A percentile compares a stretch with the other conserved stretches of the same genome.
Conservation (phyloP, 371 early-diverging fungal genomes). For the Mucor velutinosus region DNA sequence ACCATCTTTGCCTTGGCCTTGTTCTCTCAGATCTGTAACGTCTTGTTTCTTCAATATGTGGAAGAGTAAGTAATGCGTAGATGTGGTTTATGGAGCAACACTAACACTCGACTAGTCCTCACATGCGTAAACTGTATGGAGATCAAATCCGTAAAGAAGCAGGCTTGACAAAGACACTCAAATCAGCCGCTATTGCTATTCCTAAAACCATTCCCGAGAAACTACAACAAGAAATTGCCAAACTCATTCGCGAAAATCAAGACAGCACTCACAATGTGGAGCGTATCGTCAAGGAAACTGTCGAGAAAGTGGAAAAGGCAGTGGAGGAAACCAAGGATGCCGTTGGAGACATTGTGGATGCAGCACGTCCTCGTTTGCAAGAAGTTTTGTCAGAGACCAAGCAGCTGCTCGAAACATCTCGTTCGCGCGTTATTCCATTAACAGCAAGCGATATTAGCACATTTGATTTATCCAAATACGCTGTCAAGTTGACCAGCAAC, state of each 20-base stretch:
- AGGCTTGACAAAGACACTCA: constrained; percentile 68
- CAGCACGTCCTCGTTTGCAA: constrained; percentile 56
- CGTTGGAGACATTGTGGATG: constrained; percentile 56
- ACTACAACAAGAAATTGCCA: constrained; percentile 37
- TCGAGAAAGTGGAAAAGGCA: constrained; percentile 60
- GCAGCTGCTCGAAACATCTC: constrained; percentile 52
- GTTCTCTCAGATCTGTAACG: constrained; percentile 78
- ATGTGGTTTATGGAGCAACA: background rate
- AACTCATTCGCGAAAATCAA: constrained; percentile 40
- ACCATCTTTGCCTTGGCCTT: constrained; percentile 78
- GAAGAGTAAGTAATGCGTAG: constrained; percentile 47
- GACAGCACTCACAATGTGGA: constrained; percentile 56
- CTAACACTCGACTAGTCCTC: constrained; percentile 51
- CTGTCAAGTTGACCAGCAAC: constrained; percentile 28
- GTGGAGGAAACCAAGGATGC: constrained; percentile 62
- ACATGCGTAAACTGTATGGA: constrained; percentile 85
- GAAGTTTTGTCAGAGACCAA: constrained; percentile 63
- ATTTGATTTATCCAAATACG: constrained; percentile 55
- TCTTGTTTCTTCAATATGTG: constrained; percentile 80
- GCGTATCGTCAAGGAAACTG: constrained; percentile 60
- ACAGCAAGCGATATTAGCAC: constrained; percentile 52
- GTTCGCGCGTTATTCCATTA: constrained; percentile 42
- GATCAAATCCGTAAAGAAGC: constrained; percentile 75
- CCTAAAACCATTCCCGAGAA: constrained; percentile 35
- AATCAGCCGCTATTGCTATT: constrained; percentile 38